phyloP scores from a whole-genome alignment of 1,284 basidiomycete genomes.

The Cryptococcus sp. region DNA sequence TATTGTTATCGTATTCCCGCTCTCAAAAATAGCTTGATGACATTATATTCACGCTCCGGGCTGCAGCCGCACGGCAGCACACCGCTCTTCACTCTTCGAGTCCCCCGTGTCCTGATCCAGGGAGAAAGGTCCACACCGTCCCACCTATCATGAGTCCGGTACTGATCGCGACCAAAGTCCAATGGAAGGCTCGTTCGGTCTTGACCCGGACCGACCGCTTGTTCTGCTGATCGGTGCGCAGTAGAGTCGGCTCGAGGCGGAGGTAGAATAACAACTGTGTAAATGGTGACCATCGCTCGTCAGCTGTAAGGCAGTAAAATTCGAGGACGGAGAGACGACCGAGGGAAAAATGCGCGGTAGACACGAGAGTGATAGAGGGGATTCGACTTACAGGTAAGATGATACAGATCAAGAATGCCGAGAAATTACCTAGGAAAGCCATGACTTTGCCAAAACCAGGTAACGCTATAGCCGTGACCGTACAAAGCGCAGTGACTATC shows the following conservation, averaged over 20 bases:
- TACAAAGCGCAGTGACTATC: conserved; percentile 39
- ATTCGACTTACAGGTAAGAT: conserved; percentile 66
- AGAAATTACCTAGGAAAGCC: conserved; percentile 86
- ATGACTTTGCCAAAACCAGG: conserved; percentile 68
- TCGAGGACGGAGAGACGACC: neutral
- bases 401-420: conserved; percentile 79
- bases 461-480: conserved; percentile 38
- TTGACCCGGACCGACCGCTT: conserved; percentile 55
- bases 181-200: conserved; percentile 60
- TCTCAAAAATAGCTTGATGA: too few relatives aligned
- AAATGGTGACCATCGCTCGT: neutral
- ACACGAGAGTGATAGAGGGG: neutral
- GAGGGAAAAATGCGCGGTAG: neutral
- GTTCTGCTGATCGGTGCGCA: conserved; percentile 6
- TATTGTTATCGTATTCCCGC: too few relatives aligned
- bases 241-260: conserved; percentile 33
- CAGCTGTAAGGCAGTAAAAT: too few relatives aligned
- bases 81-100: neutral
- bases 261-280: conserved; percentile 46
- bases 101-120: conserved; percentile 38
- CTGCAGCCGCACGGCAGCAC: too few relatives aligned
- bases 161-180: conserved; percentile 61
- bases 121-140: conserved; percentile 67
- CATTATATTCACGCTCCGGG: too few relatives aligned
- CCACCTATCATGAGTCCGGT: conserved; percentile 74